A percentile compares a stretch with the other conserved stretches of the same genome.
phyloP scores from a whole-genome alignment of 257 asterid genomes.

The Solanum neorickii region DNA sequence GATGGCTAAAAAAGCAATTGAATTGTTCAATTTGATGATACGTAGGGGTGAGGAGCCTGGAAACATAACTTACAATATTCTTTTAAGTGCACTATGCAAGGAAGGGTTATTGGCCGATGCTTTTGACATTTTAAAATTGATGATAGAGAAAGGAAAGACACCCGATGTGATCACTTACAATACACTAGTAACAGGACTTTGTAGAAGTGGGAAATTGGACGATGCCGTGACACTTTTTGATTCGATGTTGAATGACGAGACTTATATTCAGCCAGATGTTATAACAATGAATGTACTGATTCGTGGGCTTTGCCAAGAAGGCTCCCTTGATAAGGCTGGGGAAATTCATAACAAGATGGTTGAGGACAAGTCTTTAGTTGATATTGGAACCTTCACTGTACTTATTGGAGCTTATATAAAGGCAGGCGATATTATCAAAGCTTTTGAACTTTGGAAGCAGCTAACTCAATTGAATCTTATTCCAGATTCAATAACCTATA shows the following conservation, averaged over 20 bases:
- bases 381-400: constrained; percentile 26
- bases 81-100: constrained; percentile 52
- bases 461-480: constrained; percentile 22
- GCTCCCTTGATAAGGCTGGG: constrained; percentile 36
- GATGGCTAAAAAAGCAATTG: constrained; percentile 38
- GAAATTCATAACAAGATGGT: constrained; percentile 30
- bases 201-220: constrained; percentile 41
- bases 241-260: constrained; percentile 27
- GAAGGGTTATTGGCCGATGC: constrained; percentile 41
- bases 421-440: constrained; percentile 29
- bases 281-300: constrained; percentile 33
- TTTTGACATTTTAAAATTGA: constrained; percentile 31
- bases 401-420: constrained; percentile 51
- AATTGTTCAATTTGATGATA: constrained; percentile 47
- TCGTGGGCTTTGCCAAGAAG: constrained; percentile 56
- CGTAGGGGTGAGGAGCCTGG: constrained; percentile 45
- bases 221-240: constrained; percentile 39
- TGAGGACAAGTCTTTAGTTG: constrained; percentile 15
- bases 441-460: constrained; percentile 43
- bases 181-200: constrained; percentile 37
- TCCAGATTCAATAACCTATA: constrained; percentile 35
- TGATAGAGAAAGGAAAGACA: constrained; percentile 35
- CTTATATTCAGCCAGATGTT: constrained; percentile 34
- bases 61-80: constrained; percentile 31
- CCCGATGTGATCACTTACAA: constrained; percentile 51